Evolutionary conservation across 306 rosid species (phyloP).

Genomic region (Cicer judaicum): DNA sequence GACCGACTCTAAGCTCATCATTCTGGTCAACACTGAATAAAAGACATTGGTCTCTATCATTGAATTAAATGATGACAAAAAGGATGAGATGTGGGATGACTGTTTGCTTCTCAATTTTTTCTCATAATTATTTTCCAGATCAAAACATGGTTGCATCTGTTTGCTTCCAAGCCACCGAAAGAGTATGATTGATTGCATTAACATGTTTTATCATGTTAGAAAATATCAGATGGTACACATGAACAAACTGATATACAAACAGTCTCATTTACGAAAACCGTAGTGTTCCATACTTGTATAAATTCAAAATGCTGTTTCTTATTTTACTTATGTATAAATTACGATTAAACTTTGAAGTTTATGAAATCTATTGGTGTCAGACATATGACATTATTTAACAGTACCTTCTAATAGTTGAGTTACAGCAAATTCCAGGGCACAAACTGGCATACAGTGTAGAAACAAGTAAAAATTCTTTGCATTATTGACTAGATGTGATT

Average conservation of each 20-base stretch:
- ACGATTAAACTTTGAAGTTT: constrained; percentile 6
- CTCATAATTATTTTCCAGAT: constrained; percentile 27
- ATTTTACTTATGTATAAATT: background rate
- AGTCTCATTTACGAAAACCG: constrained; percentile 6
- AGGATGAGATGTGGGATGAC: background rate
- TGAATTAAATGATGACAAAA: background rate
- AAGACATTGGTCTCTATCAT: background rate
- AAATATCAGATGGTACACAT: constrained; percentile 8
- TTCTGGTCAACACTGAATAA: constrained; percentile 12
- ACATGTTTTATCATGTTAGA: background rate
- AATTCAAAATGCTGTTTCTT: constrained; percentile 21
- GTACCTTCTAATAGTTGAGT: constrained; percentile 6
- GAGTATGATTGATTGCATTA: constrained; percentile 9
- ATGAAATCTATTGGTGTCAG: background rate
- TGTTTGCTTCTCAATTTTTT: background rate
- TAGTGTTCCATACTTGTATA: background rate
- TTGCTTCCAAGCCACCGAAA: constrained; percentile 28
- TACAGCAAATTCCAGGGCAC: constrained; percentile 17
- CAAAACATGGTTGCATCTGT: constrained; percentile 22
- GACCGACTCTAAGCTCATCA: background rate
- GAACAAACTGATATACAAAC: background rate
- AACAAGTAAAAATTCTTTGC: constrained; percentile 18
- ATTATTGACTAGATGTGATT: background rate
- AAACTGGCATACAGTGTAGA: background rate
- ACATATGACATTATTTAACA: background rate